Base-by-base conservation (phyloP, 1,284 basidiomycete genomes). In the Ustilago sp. region DNA sequence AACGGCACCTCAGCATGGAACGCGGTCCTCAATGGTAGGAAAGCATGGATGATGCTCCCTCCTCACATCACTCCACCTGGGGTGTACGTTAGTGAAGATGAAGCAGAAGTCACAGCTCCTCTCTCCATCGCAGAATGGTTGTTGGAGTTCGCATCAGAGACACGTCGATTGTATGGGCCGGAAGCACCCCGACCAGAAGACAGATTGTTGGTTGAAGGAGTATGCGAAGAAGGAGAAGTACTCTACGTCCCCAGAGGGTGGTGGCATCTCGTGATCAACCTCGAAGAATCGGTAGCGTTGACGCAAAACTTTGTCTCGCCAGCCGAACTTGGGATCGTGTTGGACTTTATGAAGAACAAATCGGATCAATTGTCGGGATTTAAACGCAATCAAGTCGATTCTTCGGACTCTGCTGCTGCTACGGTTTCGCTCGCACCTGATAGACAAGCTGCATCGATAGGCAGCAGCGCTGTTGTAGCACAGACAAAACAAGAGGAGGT, bases 231-330 rank as follows among this genome's bases (percentile, higher is more conserved):
- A 28, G 86, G 86, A 17, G 86, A 87, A 66, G 83, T 85, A 54
- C 79, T 87, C 54, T 87, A 86, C 56, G 83, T 87, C 2, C 85
- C 85, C 17, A 80, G 78, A 55, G 85, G 85, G 8, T 86, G 80
- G 86, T 77, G 74, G 84, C 84, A 78, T 77, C 75, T 78, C 36
- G 83, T 83, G 52, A 65, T 81, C 63, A 85, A 85, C 57, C 69
- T 74, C 13, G 63, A 68, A 56, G 79, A 82, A 54, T 81, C 69
- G 5, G 86, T 88, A 8, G 87, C 87, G 2, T 80, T 88, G 41
- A 88, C 88, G 8, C 88, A 88, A 69, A 88, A 88, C 79, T 88
- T 87, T 79, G 87, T 88, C 32, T 87, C 87, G 3, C 77, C 79
- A 7, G 68, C 80, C n/a, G 87, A 88, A 69, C 78, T 88, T 23